These are phyloP conservation scores for Schizochytrium sp. DNA, from an alignment of 108 stramenopile genomes.

Conservation along the genomic window DNA sequence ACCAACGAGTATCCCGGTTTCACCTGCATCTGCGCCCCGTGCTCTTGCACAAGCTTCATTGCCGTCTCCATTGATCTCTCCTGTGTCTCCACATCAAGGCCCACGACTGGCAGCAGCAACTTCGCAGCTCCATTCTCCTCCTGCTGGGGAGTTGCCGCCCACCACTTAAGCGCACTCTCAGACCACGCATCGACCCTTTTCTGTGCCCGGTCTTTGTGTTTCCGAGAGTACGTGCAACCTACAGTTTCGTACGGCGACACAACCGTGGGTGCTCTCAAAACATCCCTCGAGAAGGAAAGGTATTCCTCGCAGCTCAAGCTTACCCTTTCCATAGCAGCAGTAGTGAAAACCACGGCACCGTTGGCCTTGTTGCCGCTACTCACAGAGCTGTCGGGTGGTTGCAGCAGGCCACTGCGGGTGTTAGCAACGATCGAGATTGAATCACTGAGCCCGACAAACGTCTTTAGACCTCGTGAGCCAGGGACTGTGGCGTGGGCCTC, in stretches of 20 bases:
- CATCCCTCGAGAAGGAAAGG: neutral
- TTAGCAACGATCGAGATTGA: conserved; percentile 1
- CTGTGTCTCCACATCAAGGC: neutral
- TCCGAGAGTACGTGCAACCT: neutral
- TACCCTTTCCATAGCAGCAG: conserved; percentile 3
- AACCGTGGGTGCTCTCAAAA: neutral
- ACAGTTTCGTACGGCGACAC: neutral
- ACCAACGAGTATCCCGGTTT: neutral
- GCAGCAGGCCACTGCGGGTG: neutral
- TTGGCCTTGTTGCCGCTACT: neutral
- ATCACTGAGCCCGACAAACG: neutral
- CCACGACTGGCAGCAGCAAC: neutral
- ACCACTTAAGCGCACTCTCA: conserved; percentile 8
- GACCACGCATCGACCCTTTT: neutral
- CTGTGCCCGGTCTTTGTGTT: conserved; percentile 14
- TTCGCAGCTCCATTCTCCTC: neutral
- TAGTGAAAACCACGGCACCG: neutral
- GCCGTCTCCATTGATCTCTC: neutral
- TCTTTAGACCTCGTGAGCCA: neutral
- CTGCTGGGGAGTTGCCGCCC: neutral
- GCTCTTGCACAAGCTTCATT: neutral
- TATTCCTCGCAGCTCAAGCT: neutral
- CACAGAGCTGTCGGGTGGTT: conserved; percentile 1
- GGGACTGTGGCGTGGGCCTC: neutral
- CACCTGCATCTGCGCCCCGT: neutral